Percentiles rank a stretch among this genome's conserved stretches.
Evolutionary conservation across 257 asterid species (phyloP).

Genomic region (Forsythia viridissima): DNA sequence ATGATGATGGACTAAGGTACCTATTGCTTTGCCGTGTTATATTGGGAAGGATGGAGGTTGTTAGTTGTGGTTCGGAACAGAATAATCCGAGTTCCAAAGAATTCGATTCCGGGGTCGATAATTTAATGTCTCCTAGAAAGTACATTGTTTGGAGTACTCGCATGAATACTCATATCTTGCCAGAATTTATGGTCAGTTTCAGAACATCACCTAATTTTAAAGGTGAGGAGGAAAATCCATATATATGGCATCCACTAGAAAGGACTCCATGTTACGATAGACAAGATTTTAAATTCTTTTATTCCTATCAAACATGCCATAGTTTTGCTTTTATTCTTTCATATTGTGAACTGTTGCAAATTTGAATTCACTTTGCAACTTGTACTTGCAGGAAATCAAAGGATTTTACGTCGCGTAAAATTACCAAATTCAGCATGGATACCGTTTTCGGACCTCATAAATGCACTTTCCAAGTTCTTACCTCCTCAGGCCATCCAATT

Average conservation of each 20-base stretch:
- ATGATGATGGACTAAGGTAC: conserved; percentile 46
- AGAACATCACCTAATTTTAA: conserved; percentile 24
- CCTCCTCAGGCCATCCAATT: conserved; percentile 36
- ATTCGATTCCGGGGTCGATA: conserved; percentile 60
- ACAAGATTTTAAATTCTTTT: too few relatives aligned
- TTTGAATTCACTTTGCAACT: neutral
- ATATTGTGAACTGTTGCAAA: neutral
- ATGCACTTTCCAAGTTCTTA: conserved; percentile 41
- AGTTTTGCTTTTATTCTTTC: too few relatives aligned
- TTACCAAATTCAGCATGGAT: conserved; percentile 55
- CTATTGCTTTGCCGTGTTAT: conserved; percentile 64
- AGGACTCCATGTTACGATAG: too few relatives aligned
- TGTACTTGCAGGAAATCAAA: conserved; percentile 25
- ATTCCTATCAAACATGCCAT: too few relatives aligned
- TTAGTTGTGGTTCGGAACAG: conserved; percentile 38
- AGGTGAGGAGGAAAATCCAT: conserved; percentile 28
- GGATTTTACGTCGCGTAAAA: conserved; percentile 15
- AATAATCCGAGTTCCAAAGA: conserved; percentile 50
- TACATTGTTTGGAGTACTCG: conserved; percentile 58
- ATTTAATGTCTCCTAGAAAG: conserved; percentile 43
- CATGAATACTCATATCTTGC: conserved; percentile 65
- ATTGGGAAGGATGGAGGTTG: conserved; percentile 49
- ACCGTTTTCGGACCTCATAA: conserved; percentile 42
- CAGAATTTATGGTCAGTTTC: conserved; percentile 55
- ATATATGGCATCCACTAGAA: too few relatives aligned